A percentile compares a stretch with the other conserved stretches of the same genome.
phyloP scores from a whole-genome alignment of 208 protist genomes.

The Acanthamoeba polyphaga region DNA sequence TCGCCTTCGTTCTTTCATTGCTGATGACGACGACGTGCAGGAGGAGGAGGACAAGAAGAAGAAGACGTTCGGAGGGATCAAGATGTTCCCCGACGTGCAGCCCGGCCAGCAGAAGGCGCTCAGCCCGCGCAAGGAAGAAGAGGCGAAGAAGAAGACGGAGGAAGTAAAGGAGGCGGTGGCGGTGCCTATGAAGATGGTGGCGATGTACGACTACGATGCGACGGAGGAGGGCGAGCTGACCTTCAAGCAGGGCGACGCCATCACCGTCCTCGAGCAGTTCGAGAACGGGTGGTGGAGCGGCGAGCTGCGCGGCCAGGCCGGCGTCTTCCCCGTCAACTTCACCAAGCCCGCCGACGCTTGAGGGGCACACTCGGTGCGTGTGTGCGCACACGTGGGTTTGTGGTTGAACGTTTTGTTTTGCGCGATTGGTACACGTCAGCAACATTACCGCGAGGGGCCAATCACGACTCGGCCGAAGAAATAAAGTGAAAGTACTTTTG shows the following conservation, averaged over 20 bases:
- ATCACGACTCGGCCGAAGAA: too few species aligned
- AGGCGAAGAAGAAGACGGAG: background rate
- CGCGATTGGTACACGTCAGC: too few species aligned
- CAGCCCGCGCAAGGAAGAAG: background rate
- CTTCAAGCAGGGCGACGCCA: slow-evolving; percentile 65
- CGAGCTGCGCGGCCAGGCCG: slow-evolving; percentile 56
- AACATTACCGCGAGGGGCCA: too few species aligned
- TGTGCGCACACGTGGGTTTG: background rate
- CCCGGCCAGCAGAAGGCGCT: background rate
- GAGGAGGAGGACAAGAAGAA: slow-evolving; percentile 40
- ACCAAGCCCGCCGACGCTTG: background rate
- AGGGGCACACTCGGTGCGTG: background rate
- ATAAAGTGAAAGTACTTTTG: too few species aligned
- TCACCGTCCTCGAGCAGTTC: slow-evolving; percentile 25
- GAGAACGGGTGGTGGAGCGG: slow-evolving; percentile 70
- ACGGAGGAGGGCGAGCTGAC: slow-evolving; percentile 69
- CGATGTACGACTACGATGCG: slow-evolving; percentile 59
- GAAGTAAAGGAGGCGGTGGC: background rate
- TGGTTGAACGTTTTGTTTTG: background rate
- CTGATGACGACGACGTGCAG: background rate
- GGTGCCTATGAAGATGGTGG: background rate
- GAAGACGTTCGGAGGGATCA: background rate
- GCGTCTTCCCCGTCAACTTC: slow-evolving; percentile 75
- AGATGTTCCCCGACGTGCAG: background rate
- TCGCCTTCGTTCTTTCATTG: background rate